Percentiles rank a stretch among this genome's conserved stretches.
phyloP scores from a whole-genome alignment of 2,329 filamentous ascomycete genomes.

The Sporothrix brasiliensis region DNA sequence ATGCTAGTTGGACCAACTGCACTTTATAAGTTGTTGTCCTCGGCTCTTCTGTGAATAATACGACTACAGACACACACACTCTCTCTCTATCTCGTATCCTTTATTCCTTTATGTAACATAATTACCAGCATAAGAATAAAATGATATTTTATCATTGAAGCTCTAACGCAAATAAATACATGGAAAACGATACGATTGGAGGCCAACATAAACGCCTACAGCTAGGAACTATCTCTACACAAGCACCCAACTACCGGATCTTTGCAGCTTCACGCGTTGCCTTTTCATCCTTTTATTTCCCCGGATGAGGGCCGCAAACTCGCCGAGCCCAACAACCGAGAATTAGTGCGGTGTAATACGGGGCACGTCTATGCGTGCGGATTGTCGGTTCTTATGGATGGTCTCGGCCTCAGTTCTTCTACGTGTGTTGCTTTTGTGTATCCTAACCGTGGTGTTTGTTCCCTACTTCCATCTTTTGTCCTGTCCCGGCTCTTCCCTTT shows the following conservation, averaged over 20 bases:
- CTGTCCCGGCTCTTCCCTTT: neutral
- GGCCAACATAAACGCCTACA: no score
- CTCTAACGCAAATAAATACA: no score
- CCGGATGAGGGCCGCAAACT: constrained; percentile 26
- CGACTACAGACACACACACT: no score
- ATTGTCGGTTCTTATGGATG: neutral
- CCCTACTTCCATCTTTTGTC: no score
- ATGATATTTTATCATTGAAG: no score
- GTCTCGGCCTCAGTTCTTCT: neutral
- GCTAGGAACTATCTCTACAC: neutral
- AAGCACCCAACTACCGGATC: neutral
- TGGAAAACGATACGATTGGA: no score
- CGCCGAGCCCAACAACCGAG: constrained; percentile 11
- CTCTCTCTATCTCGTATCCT: no score
- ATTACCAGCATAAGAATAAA: no score
- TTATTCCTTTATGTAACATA: no score
- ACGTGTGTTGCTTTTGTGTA: neutral
- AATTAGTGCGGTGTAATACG: constrained; percentile 17
- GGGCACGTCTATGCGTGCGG: neutral
- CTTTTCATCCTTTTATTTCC: neutral
- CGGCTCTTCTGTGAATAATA: no score
- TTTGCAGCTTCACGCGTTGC: neutral
- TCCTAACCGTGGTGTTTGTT: neutral
- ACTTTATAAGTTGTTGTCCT: no score
- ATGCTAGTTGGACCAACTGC: no score